A percentile compares a stretch with the other conserved stretches of the same genome.
These are phyloP conservation scores for Epichloe typhina DNA, from an alignment of 2,329 filamentous ascomycete species.

Conservation along the genomic window DNA sequence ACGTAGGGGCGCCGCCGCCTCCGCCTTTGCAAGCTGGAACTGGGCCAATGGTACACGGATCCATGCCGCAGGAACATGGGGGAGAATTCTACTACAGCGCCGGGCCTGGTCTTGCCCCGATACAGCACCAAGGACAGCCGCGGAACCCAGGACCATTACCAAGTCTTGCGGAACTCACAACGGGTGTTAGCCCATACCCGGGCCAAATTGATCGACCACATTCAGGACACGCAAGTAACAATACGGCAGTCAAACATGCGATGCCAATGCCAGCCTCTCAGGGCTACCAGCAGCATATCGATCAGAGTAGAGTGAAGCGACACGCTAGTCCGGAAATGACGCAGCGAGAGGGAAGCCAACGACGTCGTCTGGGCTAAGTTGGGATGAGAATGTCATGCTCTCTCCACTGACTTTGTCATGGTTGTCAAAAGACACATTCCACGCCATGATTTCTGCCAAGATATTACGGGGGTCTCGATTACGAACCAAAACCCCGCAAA, in stretches of 20 bases:
- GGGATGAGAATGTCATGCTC: background rate
- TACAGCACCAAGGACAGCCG: constrained; percentile 30
- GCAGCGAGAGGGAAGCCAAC: constrained; percentile 31
- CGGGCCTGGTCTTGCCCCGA: constrained; percentile 35
- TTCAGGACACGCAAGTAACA: constrained; percentile 9
- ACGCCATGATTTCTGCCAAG: background rate
- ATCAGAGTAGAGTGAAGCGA: constrained; percentile 35
- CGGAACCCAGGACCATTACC: constrained; percentile 38
- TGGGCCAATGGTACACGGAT: constrained; percentile 9
- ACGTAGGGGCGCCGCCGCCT: constrained; percentile 16
- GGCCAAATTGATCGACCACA: constrained; percentile 30
- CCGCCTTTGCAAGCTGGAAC: constrained; percentile 15
- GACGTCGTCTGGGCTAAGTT: constrained; percentile 19
- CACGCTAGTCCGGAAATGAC: constrained; percentile 35
- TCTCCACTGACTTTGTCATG: background rate
- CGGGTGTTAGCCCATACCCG: constrained; percentile 47
- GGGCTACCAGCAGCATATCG: constrained; percentile 20
- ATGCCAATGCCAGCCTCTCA: constrained; percentile 21
- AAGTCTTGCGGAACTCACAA: constrained; percentile 49
- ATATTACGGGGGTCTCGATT: background rate
- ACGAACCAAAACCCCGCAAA: background rate
- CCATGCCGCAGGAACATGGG: constrained; percentile 14
- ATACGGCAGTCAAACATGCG: constrained; percentile 23
- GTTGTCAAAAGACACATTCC: background rate
- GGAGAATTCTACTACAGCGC: constrained; percentile 20